A percentile compares a stretch with the other conserved stretches of the same genome.
Evolutionary conservation across 192 early-diverging fungal species (phyloP).

Genomic region (Coemansia sp.): DNA sequence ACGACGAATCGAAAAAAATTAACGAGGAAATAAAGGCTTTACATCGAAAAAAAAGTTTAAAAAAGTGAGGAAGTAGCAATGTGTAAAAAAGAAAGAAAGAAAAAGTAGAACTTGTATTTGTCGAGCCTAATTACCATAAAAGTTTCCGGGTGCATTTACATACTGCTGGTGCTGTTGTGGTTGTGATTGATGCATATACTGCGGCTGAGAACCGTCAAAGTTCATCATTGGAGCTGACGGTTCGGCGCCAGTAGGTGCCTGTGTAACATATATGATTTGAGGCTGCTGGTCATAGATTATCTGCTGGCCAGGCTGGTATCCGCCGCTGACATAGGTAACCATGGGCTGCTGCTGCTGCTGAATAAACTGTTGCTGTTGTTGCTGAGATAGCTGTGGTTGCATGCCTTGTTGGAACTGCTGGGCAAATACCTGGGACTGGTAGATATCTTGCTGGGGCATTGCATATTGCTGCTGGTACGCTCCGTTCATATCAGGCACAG

Average conservation of each 20-base stretch:
- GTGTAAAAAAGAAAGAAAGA: neutral
- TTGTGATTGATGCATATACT: constrained; percentile 14
- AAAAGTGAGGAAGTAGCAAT: neutral
- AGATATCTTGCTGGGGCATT: constrained; percentile 8
- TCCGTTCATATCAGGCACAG: neutral
- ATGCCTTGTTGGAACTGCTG: constrained; percentile 9
- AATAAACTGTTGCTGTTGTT: neutral
- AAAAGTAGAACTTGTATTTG: neutral
- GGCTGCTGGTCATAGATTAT: constrained; percentile 16
- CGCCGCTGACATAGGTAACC: neutral
- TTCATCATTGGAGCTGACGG: constrained; percentile 25
- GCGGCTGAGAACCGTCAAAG: constrained; percentile 16
- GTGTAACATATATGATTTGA: constrained; percentile 4
- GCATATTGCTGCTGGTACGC: constrained; percentile 10
- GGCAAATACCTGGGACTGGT: constrained; percentile 13
- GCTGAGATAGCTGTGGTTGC: constrained; percentile 4
- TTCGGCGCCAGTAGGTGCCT: constrained; percentile 3
- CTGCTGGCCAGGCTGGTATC: constrained; percentile 6
- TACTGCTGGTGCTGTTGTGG: constrained; percentile 22
- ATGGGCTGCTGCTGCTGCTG: constrained; percentile 19
- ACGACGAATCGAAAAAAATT: too few relatives aligned
- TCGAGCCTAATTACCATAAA: constrained; percentile 26
- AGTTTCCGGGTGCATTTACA: constrained; percentile 44
- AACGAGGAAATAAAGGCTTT: too few relatives aligned
- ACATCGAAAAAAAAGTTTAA: neutral